A percentile compares a stretch with the other conserved stretches of the same genome.
These are phyloP conservation scores for Aspergillus sp. DNA, from an alignment of 2,329 filamentous ascomycete species.

Conservation along the genomic window DNA sequence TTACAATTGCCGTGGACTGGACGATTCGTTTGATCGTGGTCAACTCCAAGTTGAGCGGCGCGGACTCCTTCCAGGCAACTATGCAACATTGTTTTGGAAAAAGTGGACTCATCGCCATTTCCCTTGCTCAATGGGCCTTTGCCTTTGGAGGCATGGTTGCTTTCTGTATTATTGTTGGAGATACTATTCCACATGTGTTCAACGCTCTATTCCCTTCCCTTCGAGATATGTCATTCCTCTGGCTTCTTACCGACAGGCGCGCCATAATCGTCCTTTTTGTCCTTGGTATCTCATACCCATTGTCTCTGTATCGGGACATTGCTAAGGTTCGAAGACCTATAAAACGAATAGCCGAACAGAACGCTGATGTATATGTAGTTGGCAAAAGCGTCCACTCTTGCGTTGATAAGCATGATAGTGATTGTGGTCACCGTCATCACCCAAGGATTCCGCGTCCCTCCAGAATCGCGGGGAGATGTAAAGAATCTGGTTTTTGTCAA, in stretches of 20 bases:
- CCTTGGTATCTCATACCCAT: constrained; percentile 78
- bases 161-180: constrained; percentile 94
- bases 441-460: constrained; percentile 71
- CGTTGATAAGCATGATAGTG: constrained; percentile 85
- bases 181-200: constrained; percentile 90
- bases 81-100: constrained; percentile 93
- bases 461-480: constrained; percentile 67
- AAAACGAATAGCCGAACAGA: background rate
- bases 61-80: constrained; percentile 90
- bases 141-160: constrained; percentile 98
- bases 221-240: constrained; percentile 67
- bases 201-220: constrained; percentile 75
- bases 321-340: constrained; percentile 64
- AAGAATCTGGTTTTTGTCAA: constrained; percentile 72
- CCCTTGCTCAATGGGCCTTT: constrained; percentile 93
- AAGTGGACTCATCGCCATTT: constrained; percentile 82
- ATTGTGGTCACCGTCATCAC: constrained; percentile 85
- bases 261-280: constrained; percentile 86
- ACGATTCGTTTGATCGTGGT: constrained; percentile 95
- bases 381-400: constrained; percentile 91
- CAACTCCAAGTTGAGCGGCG: constrained; percentile 93
- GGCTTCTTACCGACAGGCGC: constrained; percentile 74
- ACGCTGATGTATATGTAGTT: constrained; percentile 54
- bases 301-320: constrained; percentile 94
- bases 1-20: constrained; percentile 91